Base-by-base conservation (phyloP, 129 eudicot genomes). In the Tanacetum coccineum region DNA sequence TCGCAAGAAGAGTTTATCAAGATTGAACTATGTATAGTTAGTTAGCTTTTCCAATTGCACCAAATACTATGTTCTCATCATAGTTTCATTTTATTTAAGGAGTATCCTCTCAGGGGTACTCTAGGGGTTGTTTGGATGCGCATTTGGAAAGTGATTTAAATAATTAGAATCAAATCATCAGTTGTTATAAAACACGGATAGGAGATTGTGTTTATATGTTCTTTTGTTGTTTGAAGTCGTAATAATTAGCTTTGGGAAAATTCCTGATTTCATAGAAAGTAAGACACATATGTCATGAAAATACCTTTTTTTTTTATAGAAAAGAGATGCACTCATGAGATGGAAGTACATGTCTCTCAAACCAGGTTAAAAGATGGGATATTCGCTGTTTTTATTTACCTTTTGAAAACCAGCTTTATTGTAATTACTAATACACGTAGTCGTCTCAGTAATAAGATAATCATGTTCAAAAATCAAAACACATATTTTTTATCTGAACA, bases 11-110 rank as follows among this genome's bases (percentile, higher is more conserved):
- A 86, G 98, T 93, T 81, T 93, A 84, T 77, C 96, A 93, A 82
- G 98, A 93, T 89, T 93, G 67, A 93, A 93, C 71, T 93, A 93
- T 40, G 98, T 93, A 39, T 96, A 93, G 98, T 93, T 75, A 59
- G 94, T 72, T 55, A 68, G 58, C 39, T 55, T 42, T 70, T 51
- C 70, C 48, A 13, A 3, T 64, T 36, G 32, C 60, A 67, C 55
- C 9, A n/a, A 64, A 12, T 25, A 54, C 19, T 44, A 14, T 13
- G 25, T 73, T 32, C 70, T 63, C 32, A n/a, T 73, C 50, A 32
- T n/a, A 58, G 18, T 65, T 32, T 32, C 30, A 54, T 45, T 64
- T 9, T n/a, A n/a, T 20, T 3, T 6, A 46, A 50, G n/a, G n/a
- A 45, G 45, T 21, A n/a, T 25, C 8, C 6, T 53, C 4, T 6